phyloP scores from a whole-genome alignment of 2,329 filamentous ascomycete genomes.

The Chaetomium olivaceum region DNA sequence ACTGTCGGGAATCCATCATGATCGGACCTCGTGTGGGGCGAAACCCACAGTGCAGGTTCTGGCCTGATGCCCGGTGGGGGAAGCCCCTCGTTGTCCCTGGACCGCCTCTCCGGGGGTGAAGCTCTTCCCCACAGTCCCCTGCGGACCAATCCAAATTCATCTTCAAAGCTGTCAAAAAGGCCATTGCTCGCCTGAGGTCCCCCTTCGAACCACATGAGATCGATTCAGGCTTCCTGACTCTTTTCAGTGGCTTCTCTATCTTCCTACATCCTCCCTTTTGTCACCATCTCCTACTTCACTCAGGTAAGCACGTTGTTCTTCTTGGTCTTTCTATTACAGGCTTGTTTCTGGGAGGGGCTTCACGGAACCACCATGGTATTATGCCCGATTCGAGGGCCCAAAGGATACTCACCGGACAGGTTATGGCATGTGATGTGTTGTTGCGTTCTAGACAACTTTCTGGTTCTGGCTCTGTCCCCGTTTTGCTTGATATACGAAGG shows the following conservation, averaged over 20 bases:
- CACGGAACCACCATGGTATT: neutral
- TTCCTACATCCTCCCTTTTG: neutral
- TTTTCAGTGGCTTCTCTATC: neutral
- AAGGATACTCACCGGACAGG: no score
- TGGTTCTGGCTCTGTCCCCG: neutral
- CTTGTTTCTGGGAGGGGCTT: neutral
- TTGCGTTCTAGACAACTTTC: neutral
- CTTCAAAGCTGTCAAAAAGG: slow-evolving; percentile 35
- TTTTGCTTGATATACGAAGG: neutral
- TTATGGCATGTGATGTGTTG: neutral
- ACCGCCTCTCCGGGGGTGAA: slow-evolving; percentile 17
- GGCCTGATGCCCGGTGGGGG: neutral
- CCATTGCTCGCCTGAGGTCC: slow-evolving; percentile 21
- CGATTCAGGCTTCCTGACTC: neutral
- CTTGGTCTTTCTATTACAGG: neutral
- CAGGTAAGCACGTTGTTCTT: slow-evolving; percentile 1
- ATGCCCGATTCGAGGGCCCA: neutral
- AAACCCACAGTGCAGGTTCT: neutral
- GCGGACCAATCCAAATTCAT: slow-evolving; percentile 27
- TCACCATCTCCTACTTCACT: neutral
- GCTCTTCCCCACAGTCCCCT: slow-evolving; percentile 31
- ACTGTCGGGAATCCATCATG: neutral
- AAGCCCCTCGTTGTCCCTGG: slow-evolving; percentile 23
- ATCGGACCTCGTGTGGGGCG: neutral
- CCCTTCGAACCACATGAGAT: neutral